phyloP scores from a whole-genome alignment of 495 filamentous ascomycete species.

The Daldinia caldariorum region DNA sequence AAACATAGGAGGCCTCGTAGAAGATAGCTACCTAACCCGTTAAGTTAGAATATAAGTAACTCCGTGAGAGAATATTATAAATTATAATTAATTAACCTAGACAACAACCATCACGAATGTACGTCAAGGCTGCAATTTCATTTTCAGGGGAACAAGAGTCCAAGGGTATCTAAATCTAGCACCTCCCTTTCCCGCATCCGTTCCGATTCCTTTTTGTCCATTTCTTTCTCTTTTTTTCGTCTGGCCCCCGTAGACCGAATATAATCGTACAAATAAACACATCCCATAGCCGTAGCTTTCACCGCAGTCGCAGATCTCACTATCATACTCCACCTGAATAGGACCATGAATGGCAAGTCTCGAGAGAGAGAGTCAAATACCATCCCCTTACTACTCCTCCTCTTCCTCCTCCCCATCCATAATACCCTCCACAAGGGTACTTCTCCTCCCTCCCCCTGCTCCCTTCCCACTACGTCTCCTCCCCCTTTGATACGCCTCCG shows the following conservation, averaged over 20 bases:
- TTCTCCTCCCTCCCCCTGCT: constrained; percentile 39
- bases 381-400: constrained; percentile 30
- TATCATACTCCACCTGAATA: not conserved
- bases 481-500: constrained; percentile 56
- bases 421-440: constrained; percentile 40
- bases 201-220: too few relatives aligned
- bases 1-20: constrained; percentile 13
- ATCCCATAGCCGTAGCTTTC: not conserved
- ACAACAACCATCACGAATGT: not conserved
- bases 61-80: not conserved
- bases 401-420: constrained; percentile 49
- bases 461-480: constrained; percentile 47
- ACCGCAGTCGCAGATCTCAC: not conserved
- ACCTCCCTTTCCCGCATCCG: not conserved
- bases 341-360: too few relatives aligned
- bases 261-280: constrained; percentile 18
- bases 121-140: not conserved
- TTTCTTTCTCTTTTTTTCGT: too few relatives aligned
- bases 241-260: not conserved
- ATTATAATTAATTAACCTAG: too few relatives aligned
- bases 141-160: constrained; percentile 11
- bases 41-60: too few relatives aligned
- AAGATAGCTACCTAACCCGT: too few relatives aligned
- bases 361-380: too few relatives aligned
- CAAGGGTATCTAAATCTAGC: constrained; percentile 18